Conservation (phyloP, 208 protist genomes). For the Lotmaria passim region DNA sequence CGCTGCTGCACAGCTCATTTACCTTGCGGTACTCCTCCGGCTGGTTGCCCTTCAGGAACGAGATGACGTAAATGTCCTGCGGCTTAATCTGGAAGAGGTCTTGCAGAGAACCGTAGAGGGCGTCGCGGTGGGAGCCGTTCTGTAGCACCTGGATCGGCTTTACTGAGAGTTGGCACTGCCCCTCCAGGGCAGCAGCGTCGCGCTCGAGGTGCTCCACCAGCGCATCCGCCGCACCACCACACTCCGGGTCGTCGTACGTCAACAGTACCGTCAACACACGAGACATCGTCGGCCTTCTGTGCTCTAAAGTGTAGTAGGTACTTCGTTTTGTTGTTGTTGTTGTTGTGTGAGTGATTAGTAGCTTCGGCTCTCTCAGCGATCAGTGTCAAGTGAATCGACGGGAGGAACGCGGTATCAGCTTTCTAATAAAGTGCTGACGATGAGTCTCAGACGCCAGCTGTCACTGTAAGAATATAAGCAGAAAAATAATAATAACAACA, state of each 20-base stretch:
- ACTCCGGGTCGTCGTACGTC: slow-evolving; percentile 90
- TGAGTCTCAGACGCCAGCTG: no score
- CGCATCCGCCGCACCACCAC: slow-evolving; percentile 84
- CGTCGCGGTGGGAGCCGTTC: slow-evolving; percentile 71
- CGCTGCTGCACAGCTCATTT: slow-evolving; percentile 70
- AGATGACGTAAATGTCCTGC: slow-evolving; percentile 80
- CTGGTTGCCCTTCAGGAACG: slow-evolving; percentile 80
- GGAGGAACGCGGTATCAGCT: no score
- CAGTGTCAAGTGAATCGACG: no score
- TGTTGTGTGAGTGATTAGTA: no score
- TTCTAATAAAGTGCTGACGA: no score
- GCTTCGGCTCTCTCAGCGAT: no score
- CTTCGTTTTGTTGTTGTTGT: slow-evolving; percentile 4
- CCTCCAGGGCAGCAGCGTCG: slow-evolving; percentile 48
- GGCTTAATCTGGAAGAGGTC: slow-evolving; percentile 77
- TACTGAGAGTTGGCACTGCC: slow-evolving; percentile 64
- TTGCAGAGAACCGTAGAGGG: slow-evolving; percentile 73
- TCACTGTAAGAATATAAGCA: no score
- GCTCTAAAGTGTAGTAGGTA: background rate
- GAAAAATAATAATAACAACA: no score
- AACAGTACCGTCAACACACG: slow-evolving; percentile 69
- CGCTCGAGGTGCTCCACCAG: slow-evolving; percentile 81
- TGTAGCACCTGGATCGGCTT: slow-evolving; percentile 70
- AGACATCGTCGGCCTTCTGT: slow-evolving; percentile 31
- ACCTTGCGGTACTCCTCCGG: slow-evolving; percentile 86